These are phyloP conservation scores for Penicillium desertorum DNA, from an alignment of 495 filamentous ascomycete species.

Conservation along the genomic window DNA sequence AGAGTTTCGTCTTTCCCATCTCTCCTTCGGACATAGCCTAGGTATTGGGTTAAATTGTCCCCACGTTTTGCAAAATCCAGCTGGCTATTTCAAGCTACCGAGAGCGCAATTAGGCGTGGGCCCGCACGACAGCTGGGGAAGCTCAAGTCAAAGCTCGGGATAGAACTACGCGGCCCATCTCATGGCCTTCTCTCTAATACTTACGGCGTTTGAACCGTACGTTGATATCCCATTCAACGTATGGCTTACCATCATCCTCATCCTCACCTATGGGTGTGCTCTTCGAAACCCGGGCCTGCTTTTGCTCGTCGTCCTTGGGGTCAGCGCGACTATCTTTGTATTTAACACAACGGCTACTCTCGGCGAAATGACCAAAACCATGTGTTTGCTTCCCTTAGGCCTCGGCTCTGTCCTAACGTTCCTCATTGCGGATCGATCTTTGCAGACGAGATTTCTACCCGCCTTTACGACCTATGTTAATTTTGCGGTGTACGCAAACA, in stretches of 20 bases:
- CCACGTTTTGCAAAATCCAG: too few species aligned
- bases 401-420: neutral
- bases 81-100: too few species aligned
- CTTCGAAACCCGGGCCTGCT: constrained; percentile 2
- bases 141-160: neutral
- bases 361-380: neutral
- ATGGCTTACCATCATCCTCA: constrained; percentile 7
- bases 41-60: too few species aligned
- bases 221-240: constrained; percentile 8
- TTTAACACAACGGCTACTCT: neutral
- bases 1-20: too few species aligned
- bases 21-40: too few species aligned
- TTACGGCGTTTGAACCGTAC: constrained; percentile 2
- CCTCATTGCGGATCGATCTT: constrained; percentile 1
- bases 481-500: constrained; percentile 9
- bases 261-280: constrained; percentile 4
- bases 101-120: too few species aligned
- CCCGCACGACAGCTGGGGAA: too few species aligned
- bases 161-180: neutral
- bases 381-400: neutral
- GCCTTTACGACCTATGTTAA: constrained; percentile 9
- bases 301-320: constrained; percentile 4
- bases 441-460: constrained; percentile 1
- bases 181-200: neutral
- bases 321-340: neutral